Evolutionary conservation across 306 rosid genomes (phyloP).

Genomic region (Ormosia emarginata): DNA sequence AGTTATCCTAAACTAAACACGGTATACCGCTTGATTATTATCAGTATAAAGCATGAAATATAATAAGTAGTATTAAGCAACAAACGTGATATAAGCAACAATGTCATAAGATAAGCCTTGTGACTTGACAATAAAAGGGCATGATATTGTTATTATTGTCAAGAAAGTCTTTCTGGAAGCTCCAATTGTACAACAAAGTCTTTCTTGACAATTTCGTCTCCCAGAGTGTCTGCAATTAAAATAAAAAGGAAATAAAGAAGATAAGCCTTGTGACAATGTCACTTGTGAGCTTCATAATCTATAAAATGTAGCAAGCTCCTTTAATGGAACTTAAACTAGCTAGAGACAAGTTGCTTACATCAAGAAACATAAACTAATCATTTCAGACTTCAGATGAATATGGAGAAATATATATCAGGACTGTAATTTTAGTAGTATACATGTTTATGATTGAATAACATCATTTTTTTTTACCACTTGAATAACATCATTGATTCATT

Average conservation of each 20-base stretch:
- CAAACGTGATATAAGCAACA: no score
- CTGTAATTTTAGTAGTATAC: background rate
- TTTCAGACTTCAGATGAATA: background rate
- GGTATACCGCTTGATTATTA: no score
- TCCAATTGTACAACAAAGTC: background rate
- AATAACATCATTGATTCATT: no score
- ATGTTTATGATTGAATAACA: no score
- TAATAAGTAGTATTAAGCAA: no score
- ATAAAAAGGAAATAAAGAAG: no score
- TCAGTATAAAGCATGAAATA: no score
- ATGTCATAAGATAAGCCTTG: background rate
- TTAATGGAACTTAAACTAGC: background rate
- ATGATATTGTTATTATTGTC: background rate
- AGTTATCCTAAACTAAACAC: no score
- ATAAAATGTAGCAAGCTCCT: background rate
- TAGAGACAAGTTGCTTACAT: background rate
- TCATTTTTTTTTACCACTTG: no score
- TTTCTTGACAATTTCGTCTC: no score
- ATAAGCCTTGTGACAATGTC: no score
- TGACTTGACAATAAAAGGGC: background rate
- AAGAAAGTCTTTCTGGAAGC: background rate
- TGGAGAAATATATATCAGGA: background rate
- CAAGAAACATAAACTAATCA: background rate
- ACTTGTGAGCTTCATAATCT: background rate
- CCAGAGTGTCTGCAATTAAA: no score